These are phyloP conservation scores for Staphylotrichum longicolle DNA, from an alignment of 495 filamentous ascomycete genomes.

Conservation along the genomic window DNA sequence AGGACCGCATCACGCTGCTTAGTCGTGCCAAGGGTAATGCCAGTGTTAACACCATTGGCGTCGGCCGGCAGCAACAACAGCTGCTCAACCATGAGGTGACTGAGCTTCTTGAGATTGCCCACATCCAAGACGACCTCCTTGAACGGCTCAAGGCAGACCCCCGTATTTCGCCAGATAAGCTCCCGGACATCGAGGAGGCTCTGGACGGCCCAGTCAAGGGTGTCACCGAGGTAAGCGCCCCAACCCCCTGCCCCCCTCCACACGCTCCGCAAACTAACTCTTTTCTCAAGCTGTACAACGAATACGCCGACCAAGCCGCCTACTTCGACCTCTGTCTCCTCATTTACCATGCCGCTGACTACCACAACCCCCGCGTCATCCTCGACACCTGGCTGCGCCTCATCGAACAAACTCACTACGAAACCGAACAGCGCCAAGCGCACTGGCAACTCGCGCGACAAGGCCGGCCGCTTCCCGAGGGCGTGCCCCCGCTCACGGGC, in stretches of 20 bases:
- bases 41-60: conserved; percentile 66
- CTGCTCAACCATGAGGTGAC: conserved; percentile 75
- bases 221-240: conserved; percentile 65
- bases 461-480: conserved; percentile 20
- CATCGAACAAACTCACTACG: conserved; percentile 65
- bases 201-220: conserved; percentile 73
- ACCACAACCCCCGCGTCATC: conserved; percentile 80
- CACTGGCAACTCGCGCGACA: conserved; percentile 28
- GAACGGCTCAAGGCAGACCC: conserved; percentile 71
- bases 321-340: conserved; percentile 92
- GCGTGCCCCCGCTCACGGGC: conserved; percentile 18
- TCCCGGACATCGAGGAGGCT: conserved; percentile 56
- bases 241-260: neutral
- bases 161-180: conserved; percentile 60
- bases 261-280: conserved; percentile 18
- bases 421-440: conserved; percentile 54
- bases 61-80: conserved; percentile 72
- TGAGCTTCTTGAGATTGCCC: conserved; percentile 86
- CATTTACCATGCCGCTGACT: conserved; percentile 85
- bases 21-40: conserved; percentile 85
- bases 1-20: conserved; percentile 82
- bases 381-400: conserved; percentile 78
- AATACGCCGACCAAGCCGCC: conserved; percentile 78
- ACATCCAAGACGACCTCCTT: conserved; percentile 89
- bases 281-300: conserved; percentile 75